Conservation (phyloP, 2,329 filamentous ascomycete species). For the Emergomyces pasteurianus region DNA sequence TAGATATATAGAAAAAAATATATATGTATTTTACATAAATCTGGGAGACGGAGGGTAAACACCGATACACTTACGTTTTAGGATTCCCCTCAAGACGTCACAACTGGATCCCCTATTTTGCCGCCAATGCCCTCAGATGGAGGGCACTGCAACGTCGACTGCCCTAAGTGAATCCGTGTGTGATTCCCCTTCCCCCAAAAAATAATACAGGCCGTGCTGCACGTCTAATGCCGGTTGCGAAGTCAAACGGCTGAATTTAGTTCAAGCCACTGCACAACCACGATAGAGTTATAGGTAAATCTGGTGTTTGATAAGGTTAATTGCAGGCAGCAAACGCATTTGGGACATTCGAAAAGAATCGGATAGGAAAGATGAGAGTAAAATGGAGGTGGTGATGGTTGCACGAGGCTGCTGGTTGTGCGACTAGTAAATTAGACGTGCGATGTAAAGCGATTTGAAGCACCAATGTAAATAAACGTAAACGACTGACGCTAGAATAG, state of each 20-base stretch:
- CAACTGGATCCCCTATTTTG: neutral
- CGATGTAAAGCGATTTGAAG: neutral
- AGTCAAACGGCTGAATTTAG: neutral
- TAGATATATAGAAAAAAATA: neutral
- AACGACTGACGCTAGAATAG: neutral
- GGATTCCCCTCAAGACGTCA: neutral
- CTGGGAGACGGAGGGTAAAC: neutral
- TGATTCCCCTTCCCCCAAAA: neutral
- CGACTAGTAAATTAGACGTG: neutral
- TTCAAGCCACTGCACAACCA: neutral
- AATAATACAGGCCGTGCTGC: neutral
- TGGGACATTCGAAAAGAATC: neutral
- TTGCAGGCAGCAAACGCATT: neutral
- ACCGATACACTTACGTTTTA: neutral
- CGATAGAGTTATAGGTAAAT: neutral
- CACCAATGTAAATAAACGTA: neutral
- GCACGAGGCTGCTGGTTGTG: conserved; percentile 1
- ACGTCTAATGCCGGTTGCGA: neutral
- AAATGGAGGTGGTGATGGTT: conserved; percentile 16
- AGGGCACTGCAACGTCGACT: conserved; percentile 1
- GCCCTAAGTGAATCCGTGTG: neutral
- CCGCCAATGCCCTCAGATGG: conserved; percentile 1
- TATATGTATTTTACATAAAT: neutral
- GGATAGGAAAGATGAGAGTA: conserved; percentile 26
- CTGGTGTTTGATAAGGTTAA: conserved; percentile 5